Percentiles rank a stretch among this genome's conserved stretches.
These are phyloP conservation scores for Emydomyces testavorans DNA, from an alignment of 2,329 filamentous ascomycete genomes.

Conservation along the genomic window DNA sequence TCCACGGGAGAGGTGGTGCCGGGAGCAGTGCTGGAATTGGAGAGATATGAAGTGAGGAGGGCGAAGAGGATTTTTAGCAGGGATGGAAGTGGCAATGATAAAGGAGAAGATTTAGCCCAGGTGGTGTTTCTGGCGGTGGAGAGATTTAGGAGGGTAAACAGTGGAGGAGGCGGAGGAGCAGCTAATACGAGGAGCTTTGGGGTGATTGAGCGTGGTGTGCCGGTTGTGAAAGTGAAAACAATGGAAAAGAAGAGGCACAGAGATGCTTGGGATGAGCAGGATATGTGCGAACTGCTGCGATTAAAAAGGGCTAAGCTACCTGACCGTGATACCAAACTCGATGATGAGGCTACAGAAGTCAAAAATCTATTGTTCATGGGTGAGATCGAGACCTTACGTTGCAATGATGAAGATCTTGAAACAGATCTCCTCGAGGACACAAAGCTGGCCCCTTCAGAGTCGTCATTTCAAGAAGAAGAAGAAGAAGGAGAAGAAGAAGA, in stretches of 20 bases:
- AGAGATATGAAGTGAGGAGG: slow-evolving; percentile 19
- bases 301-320: not conserved
- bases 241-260: not conserved
- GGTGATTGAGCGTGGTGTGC: slow-evolving; percentile 1
- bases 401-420: not conserved
- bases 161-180: not conserved
- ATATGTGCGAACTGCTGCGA: not conserved
- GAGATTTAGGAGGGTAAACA: slow-evolving; percentile 16
- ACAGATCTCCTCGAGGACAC: not conserved
- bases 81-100: slow-evolving; percentile 10
- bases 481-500: not conserved
- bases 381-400: not conserved
- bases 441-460: not conserved
- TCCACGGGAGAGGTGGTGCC: slow-evolving; percentile 11
- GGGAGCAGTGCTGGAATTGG: slow-evolving; percentile 19
- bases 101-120: slow-evolving; percentile 2
- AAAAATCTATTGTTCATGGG: not conserved
- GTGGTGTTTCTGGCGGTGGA: slow-evolving; percentile 22
- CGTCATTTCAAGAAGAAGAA: too few species aligned
- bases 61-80: slow-evolving; percentile 15
- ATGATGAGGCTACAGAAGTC: not conserved
- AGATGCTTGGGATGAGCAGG: not conserved
- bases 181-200: not conserved
- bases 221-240: not conserved
- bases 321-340: not conserved